A percentile compares a stretch with the other conserved stretches of the same genome.
These are phyloP conservation scores for Diutina catenulata DNA, from an alignment of 1,139 yeast species.

Conservation along the genomic window DNA sequence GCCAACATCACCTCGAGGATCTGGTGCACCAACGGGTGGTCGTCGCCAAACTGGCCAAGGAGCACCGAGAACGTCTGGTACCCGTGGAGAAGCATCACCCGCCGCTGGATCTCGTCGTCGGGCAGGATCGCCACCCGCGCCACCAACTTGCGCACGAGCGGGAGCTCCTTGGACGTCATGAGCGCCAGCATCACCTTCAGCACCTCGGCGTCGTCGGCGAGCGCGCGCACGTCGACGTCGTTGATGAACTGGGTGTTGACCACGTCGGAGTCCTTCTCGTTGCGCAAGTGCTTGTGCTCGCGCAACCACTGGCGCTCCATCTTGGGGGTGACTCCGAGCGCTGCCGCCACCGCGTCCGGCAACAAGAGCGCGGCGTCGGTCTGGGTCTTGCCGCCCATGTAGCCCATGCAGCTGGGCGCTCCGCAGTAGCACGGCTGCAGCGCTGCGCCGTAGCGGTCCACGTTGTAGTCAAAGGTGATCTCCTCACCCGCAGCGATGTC, in stretches of 20 bases:
- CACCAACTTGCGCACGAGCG: conserved; percentile 54
- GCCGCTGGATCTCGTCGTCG: conserved; percentile 42
- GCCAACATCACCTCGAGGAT: conserved; percentile 46
- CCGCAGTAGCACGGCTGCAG: conserved; percentile 95
- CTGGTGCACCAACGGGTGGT: conserved; percentile 25
- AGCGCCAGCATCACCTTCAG: conserved; percentile 74
- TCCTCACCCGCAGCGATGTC: conserved; percentile 73
- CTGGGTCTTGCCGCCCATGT: conserved; percentile 94
- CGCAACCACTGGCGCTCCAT: conserved; percentile 57
- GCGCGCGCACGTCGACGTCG: conserved; percentile 41
- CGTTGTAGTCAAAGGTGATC: conserved; percentile 90
- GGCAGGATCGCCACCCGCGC: conserved; percentile 51
- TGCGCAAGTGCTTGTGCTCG: conserved; percentile 37
- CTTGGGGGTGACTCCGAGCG: conserved; percentile 61
- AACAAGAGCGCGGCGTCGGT: conserved; percentile 78
- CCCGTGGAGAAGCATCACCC: conserved; percentile 74
- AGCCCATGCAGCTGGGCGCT: conserved; percentile 81
- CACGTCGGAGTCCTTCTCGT: conserved; percentile 41
- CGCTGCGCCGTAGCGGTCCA: conserved; percentile 90
- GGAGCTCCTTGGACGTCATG: conserved; percentile 63
- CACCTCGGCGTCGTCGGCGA: conserved; percentile 45
- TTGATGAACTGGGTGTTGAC: conserved; percentile 58
- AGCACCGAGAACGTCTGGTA: conserved; percentile 65
- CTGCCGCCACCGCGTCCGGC: conserved; percentile 78
- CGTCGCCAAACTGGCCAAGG: conserved; percentile 16